Evolutionary conservation across 2,329 filamentous ascomycete species (phyloP), one percentile per base, ranked within the genome.

Genomic region (Aureobasidium leucospermi): DNA sequence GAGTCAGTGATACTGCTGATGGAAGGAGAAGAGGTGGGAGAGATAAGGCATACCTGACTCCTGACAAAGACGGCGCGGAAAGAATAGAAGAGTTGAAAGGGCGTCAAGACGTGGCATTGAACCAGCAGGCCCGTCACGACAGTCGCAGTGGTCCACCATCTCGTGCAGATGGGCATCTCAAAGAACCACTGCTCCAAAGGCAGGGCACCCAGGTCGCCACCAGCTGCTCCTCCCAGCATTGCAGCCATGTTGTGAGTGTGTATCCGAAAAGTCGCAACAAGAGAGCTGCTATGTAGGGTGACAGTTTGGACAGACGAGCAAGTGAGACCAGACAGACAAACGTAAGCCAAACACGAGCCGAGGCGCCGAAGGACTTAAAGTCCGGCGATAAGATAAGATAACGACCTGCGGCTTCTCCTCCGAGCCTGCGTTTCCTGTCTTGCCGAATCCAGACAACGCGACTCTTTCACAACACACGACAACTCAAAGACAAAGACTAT

Each of bases 121-220:
- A 97, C 91, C 66, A 97, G 78, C 15, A 91, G 85, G 66, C 91
- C 96, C 10, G 88, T 94, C 60, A 90, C 78, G 43, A 97, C 85
- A 0, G 92, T 96, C 4, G 92, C 91, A 28, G 90, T 92, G 23
- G 94, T 97, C 94, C 94, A 99, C 87, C 89, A 95, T 63, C 94
- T 81, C 39, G 94, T 99, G 74, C 92, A 96, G 29, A 94, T 85
- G 3, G 94, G 94, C 88, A 96, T 96, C 74, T 99, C 94, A 82
- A 90, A 96, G 75, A 96, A 97, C 94, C 94, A 99, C 66, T 93
- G 88, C 75, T 97, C 94, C 7, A 99, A 81, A 43, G 93, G 94
- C 69, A 96, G 80, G 63, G 83, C 81, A 59, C 79, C 77, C 60
- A 77, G 67, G 60, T 75, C 75, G 51, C 69, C 73, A 31, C 51